phyloP scores from a whole-genome alignment of 805 yeast genomes.

The Candida germanica region DNA sequence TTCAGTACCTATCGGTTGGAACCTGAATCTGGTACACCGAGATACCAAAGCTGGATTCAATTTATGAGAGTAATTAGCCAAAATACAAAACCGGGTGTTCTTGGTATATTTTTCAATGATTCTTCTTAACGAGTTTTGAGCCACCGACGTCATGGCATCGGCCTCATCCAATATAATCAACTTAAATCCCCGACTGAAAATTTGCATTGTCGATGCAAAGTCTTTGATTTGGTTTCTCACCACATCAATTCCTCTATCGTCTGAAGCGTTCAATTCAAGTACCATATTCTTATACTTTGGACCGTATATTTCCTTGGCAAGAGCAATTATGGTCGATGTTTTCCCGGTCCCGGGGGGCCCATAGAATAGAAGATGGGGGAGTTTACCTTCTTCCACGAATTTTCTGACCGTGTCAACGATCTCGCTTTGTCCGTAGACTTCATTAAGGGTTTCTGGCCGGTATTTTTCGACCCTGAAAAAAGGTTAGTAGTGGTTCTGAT shows the following conservation, averaged over 20 bases:
- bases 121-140: conserved; percentile 79
- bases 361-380: conserved; percentile 90
- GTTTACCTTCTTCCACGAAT: conserved; percentile 75
- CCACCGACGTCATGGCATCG: conserved; percentile 87
- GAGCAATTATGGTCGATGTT: conserved; percentile 81
- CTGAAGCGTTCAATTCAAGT: conserved; percentile 85
- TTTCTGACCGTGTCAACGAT: conserved; percentile 81
- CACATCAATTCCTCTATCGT: conserved; percentile 96
- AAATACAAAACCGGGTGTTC: conserved; percentile 90
- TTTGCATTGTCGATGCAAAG: conserved; percentile 94
- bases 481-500: too few species aligned
- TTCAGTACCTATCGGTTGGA: conserved; percentile 68
- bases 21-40: conserved; percentile 92
- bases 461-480: conserved; percentile 86
- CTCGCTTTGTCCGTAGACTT: conserved; percentile 87
- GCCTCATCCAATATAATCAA: conserved; percentile 93
- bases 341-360: conserved; percentile 96
- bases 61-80: conserved; percentile 95
- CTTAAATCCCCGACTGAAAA: conserved; percentile 82
- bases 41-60: conserved; percentile 91
- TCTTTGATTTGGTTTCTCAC: conserved; percentile 97
- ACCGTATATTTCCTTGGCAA: conserved; percentile 83
- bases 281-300: conserved; percentile 81
- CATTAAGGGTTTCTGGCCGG: conserved; percentile 80
- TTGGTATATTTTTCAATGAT: conserved; percentile 90